These are phyloP conservation scores for Theobroma cacao DNA, from an alignment of 345 rosid species.

Conservation along the genomic window DNA sequence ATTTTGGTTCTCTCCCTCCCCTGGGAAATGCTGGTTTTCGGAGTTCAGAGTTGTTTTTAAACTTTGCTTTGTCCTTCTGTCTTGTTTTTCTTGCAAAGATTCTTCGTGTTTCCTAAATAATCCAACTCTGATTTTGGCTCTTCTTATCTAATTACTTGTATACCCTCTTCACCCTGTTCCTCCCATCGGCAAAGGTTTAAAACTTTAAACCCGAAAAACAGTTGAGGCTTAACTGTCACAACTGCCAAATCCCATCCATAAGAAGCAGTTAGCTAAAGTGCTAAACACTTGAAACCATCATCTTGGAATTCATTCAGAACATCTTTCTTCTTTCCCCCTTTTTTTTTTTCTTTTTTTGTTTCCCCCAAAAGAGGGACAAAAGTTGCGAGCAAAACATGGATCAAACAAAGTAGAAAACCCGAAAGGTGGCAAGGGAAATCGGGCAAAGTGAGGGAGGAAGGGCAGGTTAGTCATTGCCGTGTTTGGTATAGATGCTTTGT, in stretches of 20 bases:
- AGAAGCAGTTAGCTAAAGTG: background rate
- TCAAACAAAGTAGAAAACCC: background rate
- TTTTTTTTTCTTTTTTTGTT: too few relatives aligned
- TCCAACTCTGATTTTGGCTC: background rate
- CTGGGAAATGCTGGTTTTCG: background rate
- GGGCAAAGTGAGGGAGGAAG: background rate
- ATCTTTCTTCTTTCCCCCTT: too few relatives aligned
- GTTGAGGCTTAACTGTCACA: background rate
- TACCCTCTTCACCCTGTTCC: background rate
- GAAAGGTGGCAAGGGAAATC: background rate
- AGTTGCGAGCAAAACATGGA: too few relatives aligned
- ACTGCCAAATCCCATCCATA: background rate
- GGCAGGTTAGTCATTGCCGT: conserved; percentile 19
- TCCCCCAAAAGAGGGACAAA: too few relatives aligned
- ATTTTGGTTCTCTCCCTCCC: background rate
- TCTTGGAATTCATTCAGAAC: background rate
- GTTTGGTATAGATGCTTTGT: conserved; percentile 34
- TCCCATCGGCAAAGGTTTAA: background rate
- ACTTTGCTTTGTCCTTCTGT: background rate
- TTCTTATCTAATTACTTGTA: conserved; percentile 13
- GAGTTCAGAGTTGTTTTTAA: background rate
- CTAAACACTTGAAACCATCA: background rate
- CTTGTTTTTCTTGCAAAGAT: conserved; percentile 24
- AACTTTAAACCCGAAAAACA: background rate
- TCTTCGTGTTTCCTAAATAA: conserved; percentile 17